Percentiles rank a stretch among this genome's conserved stretches.
These are phyloP conservation scores for Kurtzmaniella cleridarum DNA, from an alignment of 805 yeast species.

Conservation along the genomic window DNA sequence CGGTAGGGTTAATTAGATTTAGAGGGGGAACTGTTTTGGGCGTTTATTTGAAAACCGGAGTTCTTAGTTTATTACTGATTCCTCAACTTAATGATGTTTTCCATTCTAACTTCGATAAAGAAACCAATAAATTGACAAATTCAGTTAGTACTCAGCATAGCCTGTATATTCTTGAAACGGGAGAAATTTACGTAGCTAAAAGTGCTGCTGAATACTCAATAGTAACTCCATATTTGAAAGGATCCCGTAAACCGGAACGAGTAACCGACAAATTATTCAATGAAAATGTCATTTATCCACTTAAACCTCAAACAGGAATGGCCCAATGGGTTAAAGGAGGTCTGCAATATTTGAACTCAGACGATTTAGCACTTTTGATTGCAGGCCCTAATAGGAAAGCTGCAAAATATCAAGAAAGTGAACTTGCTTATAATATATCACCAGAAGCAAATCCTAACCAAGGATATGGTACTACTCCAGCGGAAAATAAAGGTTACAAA, in stretches of 20 bases:
- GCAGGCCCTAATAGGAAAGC: conserved; percentile 72
- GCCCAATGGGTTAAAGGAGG: conserved; percentile 83
- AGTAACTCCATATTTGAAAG: conserved; percentile 18
- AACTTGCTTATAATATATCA: conserved; percentile 42
- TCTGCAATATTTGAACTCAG: conserved; percentile 49
- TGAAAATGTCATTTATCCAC: conserved; percentile 61
- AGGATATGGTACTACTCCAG: conserved; percentile 20
- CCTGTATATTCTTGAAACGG: conserved; percentile 40
- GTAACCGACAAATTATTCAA: conserved; percentile 61
- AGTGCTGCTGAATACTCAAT: conserved; percentile 41
- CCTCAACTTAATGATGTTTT: conserved; percentile 62
- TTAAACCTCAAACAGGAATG: conserved; percentile 74
- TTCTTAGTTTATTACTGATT: conserved; percentile 43
- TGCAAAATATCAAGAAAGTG: conserved; percentile 55
- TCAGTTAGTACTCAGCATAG: conserved; percentile 11
- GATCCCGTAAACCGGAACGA: conserved; percentile 16
- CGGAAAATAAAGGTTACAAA: conserved; percentile 28
- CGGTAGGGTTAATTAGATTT: conserved; percentile 47
- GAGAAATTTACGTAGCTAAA: conserved; percentile 54
- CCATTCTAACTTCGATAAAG: conserved; percentile 34
- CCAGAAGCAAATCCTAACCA: conserved; percentile 39
- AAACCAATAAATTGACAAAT: conserved; percentile 15
- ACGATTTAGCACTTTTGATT: conserved; percentile 60
- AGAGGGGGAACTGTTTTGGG: conserved; percentile 45
- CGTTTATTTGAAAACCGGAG: conserved; percentile 41